Evolutionary conservation across 1,139 yeast species (phyloP), one percentile per base, ranked within the genome.

Genomic region (Protomyces inouyei): DNA sequence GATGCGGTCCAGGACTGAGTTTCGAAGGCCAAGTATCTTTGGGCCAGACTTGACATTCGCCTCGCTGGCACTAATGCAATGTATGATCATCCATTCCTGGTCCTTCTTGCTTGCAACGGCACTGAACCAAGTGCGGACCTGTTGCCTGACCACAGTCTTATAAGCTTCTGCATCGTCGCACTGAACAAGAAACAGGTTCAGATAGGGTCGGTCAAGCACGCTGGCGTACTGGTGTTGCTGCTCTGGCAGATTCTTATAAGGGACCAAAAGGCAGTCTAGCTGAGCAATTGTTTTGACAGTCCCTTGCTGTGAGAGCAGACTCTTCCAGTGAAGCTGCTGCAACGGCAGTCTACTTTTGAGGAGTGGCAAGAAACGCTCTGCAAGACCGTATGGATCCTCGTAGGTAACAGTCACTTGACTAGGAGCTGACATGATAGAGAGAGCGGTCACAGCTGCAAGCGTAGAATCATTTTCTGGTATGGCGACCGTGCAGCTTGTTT

Each of bases 71-170:
- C 51, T 70, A 72, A 53, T 51, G 18, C 57, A 61, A 65, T 84
- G 79, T 0, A 89, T 75, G 18, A 90, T 80, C 69, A 83, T 77
- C 88, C 93, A 87, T 66, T 86, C 88, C 9, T 85, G 76, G 1
- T 82, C 80, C 67, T 78, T 76, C 52, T 71, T 74, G 53, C 71
- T 75, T 64, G 73, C 77, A 56, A 86, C 82, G 18, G 80, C 76
- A 60, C 79, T 78, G 43, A 88, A 77, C 98, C 98, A 93, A 71
- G 88, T 95, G 64, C 82, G 80, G 37, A 92, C 83, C 70, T 90
- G 78, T 0, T 95, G 95, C 57, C 98, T 81, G 0, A 87, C 91
- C 70, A 86, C 88, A 0, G 86, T 76, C 69, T 95, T 80, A 74
- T 93, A 93, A 1, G 83, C 83, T 18, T 92, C 98, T 48, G 85